Base-by-base conservation (phyloP, 345 rosid genomes). In the Bruguiera gymnorhiza region DNA sequence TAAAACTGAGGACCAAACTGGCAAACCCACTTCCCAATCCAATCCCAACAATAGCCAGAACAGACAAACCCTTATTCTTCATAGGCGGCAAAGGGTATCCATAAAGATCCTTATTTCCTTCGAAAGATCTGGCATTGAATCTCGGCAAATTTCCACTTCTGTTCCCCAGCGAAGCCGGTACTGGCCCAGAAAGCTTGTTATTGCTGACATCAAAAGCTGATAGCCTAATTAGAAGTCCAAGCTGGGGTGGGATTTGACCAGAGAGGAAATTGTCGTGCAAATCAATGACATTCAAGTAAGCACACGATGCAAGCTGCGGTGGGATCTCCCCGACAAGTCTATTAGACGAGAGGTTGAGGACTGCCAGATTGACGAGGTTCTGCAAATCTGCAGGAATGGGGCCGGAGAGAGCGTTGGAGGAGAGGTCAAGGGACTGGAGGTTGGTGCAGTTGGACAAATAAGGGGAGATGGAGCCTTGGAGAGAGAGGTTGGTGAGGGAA, bases 21-120 rank as follows among this genome's bases (percentile, higher is more conserved):
- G 86, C 93, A 32, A 94, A 75, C 51, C 98, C 98, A 73, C 96
- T 94, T 23, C 97, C 98, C 20, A 94, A 79, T 20, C 98, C 98
- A 72, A 94, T 94, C 76, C 97, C 97, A 19, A 94, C 96, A 52
- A 94, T 91, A 70, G 97, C 90, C 79, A 89, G 61, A 48, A 94
- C 79, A 1, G 98, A 83, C 54, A 94, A 70, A 19, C 97, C 95
- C 65, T 77, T 87, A 11, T 68, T 79, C 80, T 76, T 86, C 84
- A 77, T 71, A 23, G 88, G 91, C 18, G 87, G 82, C 72, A 94
- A 77, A 62, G 98, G 98, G 83, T 87, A 94, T 9, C 98, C 98
- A 65, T 64, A 91, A 76, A 94, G 85, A 69, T 78, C 91, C 77
- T 89, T 88, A 32, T 94, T 94, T 67, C 97, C 96, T 18, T 34